Evolutionary conservation across 495 filamentous ascomycete species (phyloP).

Genomic region (Podospora sp.): DNA sequence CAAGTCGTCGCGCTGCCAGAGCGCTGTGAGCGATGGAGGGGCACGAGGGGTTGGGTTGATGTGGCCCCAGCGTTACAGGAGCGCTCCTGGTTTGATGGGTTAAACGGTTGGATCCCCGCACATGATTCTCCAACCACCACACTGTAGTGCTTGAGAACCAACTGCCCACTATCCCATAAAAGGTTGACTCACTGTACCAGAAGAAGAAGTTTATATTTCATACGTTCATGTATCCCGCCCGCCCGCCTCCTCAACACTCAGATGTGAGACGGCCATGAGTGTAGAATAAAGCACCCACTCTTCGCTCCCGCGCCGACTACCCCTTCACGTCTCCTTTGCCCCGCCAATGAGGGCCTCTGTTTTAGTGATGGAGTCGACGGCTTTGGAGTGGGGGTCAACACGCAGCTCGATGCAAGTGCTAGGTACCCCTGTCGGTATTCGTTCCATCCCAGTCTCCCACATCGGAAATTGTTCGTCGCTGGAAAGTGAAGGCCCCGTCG

Average conservation of each 20-base stretch:
- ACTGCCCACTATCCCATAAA: too few relatives aligned
- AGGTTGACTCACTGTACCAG: too few relatives aligned
- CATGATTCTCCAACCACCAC: too few relatives aligned
- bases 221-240: too few relatives aligned
- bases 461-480: constrained; percentile 11
- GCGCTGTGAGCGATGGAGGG: not conserved
- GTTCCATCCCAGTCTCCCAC: constrained; percentile 9
- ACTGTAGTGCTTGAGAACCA: too few relatives aligned
- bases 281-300: too few relatives aligned
- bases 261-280: too few relatives aligned
- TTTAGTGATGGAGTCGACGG: constrained; percentile 16
- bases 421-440: constrained; percentile 23
- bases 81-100: not conserved
- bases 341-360: not conserved
- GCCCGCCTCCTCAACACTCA: too few relatives aligned
- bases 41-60: not conserved
- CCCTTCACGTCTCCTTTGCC: not conserved
- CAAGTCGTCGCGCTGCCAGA: too few relatives aligned
- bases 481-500: not conserved
- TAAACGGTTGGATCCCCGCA: too few relatives aligned
- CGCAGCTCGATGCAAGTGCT: constrained; percentile 27
- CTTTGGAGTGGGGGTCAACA: constrained; percentile 26
- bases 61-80: constrained; percentile 1
- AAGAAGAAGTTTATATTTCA: too few relatives aligned
- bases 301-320: too few relatives aligned